Evolutionary conservation across 768 basidiomycete species (phyloP).

Genomic region (Lactarius sp.): DNA sequence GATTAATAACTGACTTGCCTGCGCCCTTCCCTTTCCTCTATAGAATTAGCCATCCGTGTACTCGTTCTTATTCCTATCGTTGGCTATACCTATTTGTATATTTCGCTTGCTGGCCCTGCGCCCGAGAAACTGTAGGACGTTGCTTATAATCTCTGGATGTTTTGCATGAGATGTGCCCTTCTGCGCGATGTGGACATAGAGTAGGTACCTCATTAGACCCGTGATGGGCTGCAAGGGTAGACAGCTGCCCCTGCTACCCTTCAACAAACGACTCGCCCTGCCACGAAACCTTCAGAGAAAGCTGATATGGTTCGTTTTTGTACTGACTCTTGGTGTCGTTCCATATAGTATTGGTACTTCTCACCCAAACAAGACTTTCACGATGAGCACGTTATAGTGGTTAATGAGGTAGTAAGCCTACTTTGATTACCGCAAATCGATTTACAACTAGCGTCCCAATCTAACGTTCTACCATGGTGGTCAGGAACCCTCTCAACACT

Average conservation of each 20-base stretch:
- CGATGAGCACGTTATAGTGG: too few species aligned
- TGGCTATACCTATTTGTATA: conserved; percentile 15
- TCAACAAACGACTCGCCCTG: background rate
- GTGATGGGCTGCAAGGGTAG: background rate
- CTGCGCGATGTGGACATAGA: too few species aligned
- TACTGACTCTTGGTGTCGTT: too few species aligned
- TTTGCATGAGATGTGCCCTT: background rate
- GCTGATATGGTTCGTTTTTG: too few species aligned
- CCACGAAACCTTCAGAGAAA: too few species aligned
- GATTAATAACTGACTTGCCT: background rate
- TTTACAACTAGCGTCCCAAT: background rate
- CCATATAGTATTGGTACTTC: too few species aligned
- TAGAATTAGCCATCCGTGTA: conserved; percentile 19
- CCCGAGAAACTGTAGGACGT: background rate
- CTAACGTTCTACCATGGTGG: conserved; percentile 31
- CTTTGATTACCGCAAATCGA: background rate
- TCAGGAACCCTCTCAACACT: conserved; percentile 52
- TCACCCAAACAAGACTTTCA: too few species aligned
- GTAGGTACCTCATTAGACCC: background rate
- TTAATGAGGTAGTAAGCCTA: background rate
- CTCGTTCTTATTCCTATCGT: conserved; percentile 9
- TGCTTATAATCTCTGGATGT: background rate
- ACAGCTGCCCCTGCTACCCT: background rate
- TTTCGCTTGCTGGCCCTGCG: background rate
- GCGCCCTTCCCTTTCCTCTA: too few species aligned